These are phyloP conservation scores for Takashimella tepidaria DNA, from an alignment of 1,284 basidiomycete species.

Conservation along the genomic window DNA sequence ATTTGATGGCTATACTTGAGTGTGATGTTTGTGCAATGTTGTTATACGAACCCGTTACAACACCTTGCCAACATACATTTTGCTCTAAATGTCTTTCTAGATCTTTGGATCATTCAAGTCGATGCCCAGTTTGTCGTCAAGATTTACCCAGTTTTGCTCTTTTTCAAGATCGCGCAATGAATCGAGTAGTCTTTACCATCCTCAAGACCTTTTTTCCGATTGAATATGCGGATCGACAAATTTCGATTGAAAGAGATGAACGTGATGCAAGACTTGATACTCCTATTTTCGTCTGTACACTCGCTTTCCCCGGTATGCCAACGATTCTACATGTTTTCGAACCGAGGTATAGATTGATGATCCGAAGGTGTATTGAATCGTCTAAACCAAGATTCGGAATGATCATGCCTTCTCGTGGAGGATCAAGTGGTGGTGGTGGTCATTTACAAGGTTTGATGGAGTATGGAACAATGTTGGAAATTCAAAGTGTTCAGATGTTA, in stretches of 20 bases:
- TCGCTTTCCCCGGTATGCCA: constrained; percentile 85
- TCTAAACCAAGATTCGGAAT: constrained; percentile 78
- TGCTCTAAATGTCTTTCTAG: constrained; percentile 82
- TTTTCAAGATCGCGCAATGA: constrained; percentile 65
- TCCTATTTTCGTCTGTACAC: constrained; percentile 83
- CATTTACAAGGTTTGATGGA: constrained; percentile 51
- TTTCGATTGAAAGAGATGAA: constrained; percentile 65
- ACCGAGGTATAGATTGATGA: constrained; percentile 87
- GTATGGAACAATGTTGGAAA: constrained; percentile 91
- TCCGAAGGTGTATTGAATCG: constrained; percentile 78
- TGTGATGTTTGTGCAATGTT: constrained; percentile 88
- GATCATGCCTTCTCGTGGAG: constrained; percentile 62
- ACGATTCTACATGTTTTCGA: constrained; percentile 89
- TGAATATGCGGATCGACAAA: constrained; percentile 56
- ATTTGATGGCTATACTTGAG: constrained; percentile 66
- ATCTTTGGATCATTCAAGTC: constrained; percentile 73
- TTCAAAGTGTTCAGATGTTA: constrained; percentile 77
- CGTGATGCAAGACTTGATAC: constrained; percentile 72
- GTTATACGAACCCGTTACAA: constrained; percentile 79
- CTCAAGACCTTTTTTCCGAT: constrained; percentile 63
- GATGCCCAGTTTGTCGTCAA: constrained; percentile 81
- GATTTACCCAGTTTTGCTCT: constrained; percentile 69
- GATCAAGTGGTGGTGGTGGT: constrained; percentile 26
- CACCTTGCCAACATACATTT: constrained; percentile 93
- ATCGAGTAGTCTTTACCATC: constrained; percentile 63